A percentile compares a stretch with the other conserved stretches of the same genome.
These are phyloP conservation scores for Trichoderma gracile DNA, from an alignment of 2,329 filamentous ascomycete genomes.

Conservation along the genomic window DNA sequence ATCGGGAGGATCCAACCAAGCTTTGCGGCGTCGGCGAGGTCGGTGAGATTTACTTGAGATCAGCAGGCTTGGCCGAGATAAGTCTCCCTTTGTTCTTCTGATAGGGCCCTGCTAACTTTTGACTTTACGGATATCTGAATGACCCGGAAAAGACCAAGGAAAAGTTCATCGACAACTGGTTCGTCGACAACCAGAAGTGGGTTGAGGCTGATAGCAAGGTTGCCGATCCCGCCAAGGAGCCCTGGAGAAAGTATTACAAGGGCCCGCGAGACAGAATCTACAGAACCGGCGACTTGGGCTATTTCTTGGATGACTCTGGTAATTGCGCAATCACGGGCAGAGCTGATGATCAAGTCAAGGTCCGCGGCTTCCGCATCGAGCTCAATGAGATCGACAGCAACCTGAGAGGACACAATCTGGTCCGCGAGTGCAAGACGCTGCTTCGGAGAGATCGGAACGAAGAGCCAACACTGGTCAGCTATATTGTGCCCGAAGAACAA, in stretches of 20 bases:
- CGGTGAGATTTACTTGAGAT: slow-evolving; percentile 81
- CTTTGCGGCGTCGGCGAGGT: slow-evolving; percentile 79
- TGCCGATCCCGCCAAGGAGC: slow-evolving; percentile 51
- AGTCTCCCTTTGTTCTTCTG: background rate
- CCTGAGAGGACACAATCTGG: slow-evolving; percentile 69
- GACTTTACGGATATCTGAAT: slow-evolving; percentile 61
- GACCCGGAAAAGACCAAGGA: slow-evolving; percentile 60
- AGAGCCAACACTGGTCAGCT: slow-evolving; percentile 82
- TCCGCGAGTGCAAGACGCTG: slow-evolving; percentile 83
- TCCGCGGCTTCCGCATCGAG: slow-evolving; percentile 93
- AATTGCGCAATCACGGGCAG: slow-evolving; percentile 76
- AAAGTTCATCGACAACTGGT: slow-evolving; percentile 87
- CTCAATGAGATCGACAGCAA: slow-evolving; percentile 89
- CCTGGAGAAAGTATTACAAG: slow-evolving; percentile 76
- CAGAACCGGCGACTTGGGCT: slow-evolving; percentile 81
- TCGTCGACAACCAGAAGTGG: slow-evolving; percentile 72
- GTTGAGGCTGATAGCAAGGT: slow-evolving; percentile 59
- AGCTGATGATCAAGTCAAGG: slow-evolving; percentile 89
- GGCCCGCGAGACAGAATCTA: slow-evolving; percentile 87
- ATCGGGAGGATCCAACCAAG: slow-evolving; percentile 64
- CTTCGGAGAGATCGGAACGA: slow-evolving; percentile 55
- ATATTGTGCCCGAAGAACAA: slow-evolving; percentile 77
- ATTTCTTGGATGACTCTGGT: slow-evolving; percentile 63
- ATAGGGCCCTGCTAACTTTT: background rate
- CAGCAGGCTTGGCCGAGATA: slow-evolving; percentile 74